These are phyloP conservation scores for Ricinus communis DNA, from an alignment of 345 rosid species.

Conservation along the genomic window DNA sequence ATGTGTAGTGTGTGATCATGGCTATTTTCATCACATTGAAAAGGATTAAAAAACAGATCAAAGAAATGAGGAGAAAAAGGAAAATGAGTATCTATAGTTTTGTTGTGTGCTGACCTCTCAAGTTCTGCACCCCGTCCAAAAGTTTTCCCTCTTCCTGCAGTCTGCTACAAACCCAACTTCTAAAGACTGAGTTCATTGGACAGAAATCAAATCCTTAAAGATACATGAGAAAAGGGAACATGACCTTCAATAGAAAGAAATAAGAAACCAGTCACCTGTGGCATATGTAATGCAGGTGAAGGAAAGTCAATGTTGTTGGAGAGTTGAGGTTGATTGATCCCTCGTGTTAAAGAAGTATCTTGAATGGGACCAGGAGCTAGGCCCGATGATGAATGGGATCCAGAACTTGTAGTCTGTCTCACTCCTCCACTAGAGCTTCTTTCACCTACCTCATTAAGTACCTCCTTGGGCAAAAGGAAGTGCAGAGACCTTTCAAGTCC, in stretches of 20 bases:
- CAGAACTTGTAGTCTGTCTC: constrained; percentile 21
- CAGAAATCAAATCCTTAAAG: constrained; percentile 4
- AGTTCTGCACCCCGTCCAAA: constrained; percentile 26
- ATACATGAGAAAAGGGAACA: background rate
- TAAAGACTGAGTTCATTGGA: constrained; percentile 20
- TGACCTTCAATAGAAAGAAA: constrained; percentile 1
- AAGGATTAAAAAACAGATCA: background rate
- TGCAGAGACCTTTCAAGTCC: constrained; percentile 33
- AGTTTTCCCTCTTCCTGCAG: constrained; percentile 22
- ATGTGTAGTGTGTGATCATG: background rate
- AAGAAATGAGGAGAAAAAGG: background rate
- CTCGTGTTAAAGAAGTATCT: constrained; percentile 24
- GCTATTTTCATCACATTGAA: background rate
- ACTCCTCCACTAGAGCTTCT: constrained; percentile 25
- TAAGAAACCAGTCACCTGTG: constrained; percentile 35
- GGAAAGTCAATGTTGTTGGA: constrained; percentile 24
- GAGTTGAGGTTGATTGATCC: constrained; percentile 29
- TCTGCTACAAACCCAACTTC: constrained; percentile 26
- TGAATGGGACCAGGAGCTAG: constrained; percentile 18
- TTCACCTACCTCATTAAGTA: constrained; percentile 13
- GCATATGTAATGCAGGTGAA: constrained; percentile 18
- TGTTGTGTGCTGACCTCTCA: constrained; percentile 28
- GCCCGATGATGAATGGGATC: constrained; percentile 11
- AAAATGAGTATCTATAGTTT: background rate
- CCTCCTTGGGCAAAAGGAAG: constrained; percentile 15